Base-by-base conservation (phyloP, 2,329 filamentous ascomycete species). In the Fusarium cicatricum region DNA sequence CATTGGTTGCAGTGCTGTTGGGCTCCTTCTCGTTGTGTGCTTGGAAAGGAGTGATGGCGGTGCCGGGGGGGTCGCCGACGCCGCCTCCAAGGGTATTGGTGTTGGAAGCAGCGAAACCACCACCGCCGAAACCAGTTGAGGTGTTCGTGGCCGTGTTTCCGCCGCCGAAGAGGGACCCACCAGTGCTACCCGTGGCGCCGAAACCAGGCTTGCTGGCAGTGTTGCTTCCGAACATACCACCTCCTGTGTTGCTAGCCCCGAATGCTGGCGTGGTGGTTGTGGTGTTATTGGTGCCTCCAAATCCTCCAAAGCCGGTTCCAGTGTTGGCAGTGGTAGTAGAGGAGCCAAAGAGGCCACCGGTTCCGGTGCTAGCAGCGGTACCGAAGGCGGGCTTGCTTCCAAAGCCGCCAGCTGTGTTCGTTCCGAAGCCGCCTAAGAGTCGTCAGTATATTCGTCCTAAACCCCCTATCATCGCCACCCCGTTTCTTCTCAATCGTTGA, bases 21-120 rank as follows among this genome's bases (percentile, higher is more conserved):
- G 79, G 75, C 69, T 96, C 91, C 73, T 94, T 95, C 77, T 96
- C 91, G 16, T 82, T 78, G 40, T 85, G 82, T 0, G 91, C 80
- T 57, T 84, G 77, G 76, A 94, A 96, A 5, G 87, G 82, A n/a
- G 84, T 82, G 4, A 82, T 79, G 12, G 82, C 88, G 10, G 91
- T 94, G 54, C 91, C 91, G 21, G 87, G 84, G 55, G 85, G 84
- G 56, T 88, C 84, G 41, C 81, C 83, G 16, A 79, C 74, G 37
- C 77, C 80, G 44, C 75, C 78, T 37, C 82, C 81, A 37, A 86
- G 74, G 26, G 82, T 80, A 14, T 83, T 78, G 57, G 81, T 84
- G 56, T 72, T 72, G 32, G 74, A 65, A 21, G 74, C 12, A 64
- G 11, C 80, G 80, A 52, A 83, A 83, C 23, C 23, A 2, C 72